These are phyloP conservation scores for Podospora australis DNA, from an alignment of 495 filamentous ascomycete species.

Conservation along the genomic window DNA sequence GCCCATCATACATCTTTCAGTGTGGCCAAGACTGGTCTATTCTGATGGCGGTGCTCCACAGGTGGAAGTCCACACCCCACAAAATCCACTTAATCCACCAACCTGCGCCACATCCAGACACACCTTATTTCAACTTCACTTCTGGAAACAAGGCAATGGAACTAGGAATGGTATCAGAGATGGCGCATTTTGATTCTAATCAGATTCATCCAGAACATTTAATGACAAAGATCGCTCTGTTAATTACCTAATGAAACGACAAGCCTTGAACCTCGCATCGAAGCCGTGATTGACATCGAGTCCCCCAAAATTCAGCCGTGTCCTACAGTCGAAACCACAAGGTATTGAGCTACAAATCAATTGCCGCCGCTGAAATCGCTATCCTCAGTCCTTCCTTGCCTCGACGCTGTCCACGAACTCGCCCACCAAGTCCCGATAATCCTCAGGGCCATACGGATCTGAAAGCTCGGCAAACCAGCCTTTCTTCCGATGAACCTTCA, in stretches of 20 bases:
- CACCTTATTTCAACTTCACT: not conserved
- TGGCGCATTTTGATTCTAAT: not conserved
- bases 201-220: not conserved
- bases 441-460: constrained; percentile 51
- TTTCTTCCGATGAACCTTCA: constrained; percentile 36
- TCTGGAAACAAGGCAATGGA: not conserved
- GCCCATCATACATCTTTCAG: too few relatives aligned
- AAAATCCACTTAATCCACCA: not conserved
- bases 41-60: too few relatives aligned
- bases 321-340: too few relatives aligned
- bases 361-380: not conserved
- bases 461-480: constrained; percentile 45
- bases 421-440: constrained; percentile 54
- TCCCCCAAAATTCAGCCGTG: not conserved
- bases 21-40: too few relatives aligned
- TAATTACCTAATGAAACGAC: not conserved
- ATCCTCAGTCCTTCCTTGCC: not conserved
- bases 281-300: not conserved
- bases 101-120: not conserved
- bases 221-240: too few relatives aligned
- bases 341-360: not conserved
- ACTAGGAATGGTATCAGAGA: not conserved
- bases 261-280: not conserved
- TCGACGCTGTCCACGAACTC: constrained; percentile 41
- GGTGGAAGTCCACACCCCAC: too few relatives aligned